These are phyloP conservation scores for Phialemonium atrogriseum DNA, from an alignment of 2,329 filamentous ascomycete genomes.

Conservation along the genomic window DNA sequence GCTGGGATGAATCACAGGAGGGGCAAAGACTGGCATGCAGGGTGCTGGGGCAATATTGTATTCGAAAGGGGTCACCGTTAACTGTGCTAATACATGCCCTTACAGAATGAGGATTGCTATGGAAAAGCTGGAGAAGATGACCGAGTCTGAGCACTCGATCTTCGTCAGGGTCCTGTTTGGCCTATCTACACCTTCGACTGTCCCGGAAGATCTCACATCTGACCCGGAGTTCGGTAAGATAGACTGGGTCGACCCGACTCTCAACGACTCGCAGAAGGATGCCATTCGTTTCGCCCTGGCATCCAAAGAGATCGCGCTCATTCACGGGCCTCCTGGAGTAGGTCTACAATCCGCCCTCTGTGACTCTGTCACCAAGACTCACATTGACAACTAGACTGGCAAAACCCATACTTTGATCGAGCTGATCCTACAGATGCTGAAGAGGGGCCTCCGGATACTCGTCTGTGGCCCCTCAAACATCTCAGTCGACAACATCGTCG, in stretches of 20 bases:
- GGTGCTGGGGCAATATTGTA: no score
- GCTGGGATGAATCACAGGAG: no score
- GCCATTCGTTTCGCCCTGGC: slow-evolving; percentile 76
- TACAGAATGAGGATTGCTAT: slow-evolving; percentile 55
- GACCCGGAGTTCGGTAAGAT: slow-evolving; percentile 37
- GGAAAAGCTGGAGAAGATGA: slow-evolving; percentile 50
- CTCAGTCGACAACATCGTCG: slow-evolving; percentile 96
- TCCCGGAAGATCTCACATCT: slow-evolving; percentile 29
- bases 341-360: slow-evolving; percentile 19
- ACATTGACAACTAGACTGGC: slow-evolving; percentile 53
- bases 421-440: slow-evolving; percentile 82
- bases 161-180: slow-evolving; percentile 59
- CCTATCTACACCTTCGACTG: slow-evolving; percentile 40
- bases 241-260: slow-evolving; percentile 51
- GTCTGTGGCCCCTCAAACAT: slow-evolving; percentile 98
- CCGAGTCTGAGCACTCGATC: slow-evolving; percentile 46
- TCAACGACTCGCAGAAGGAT: slow-evolving; percentile 61
- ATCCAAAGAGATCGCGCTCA: slow-evolving; percentile 73
- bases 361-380: not conserved
- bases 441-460: slow-evolving; percentile 63
- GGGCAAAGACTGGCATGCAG: no score
- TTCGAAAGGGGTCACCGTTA: no score
- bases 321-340: slow-evolving; percentile 86
- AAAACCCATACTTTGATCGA: slow-evolving; percentile 97
- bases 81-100: not conserved